These are phyloP conservation scores for Ogataea degrootiae DNA, from an alignment of 805 yeast genomes.

Conservation along the genomic window DNA sequence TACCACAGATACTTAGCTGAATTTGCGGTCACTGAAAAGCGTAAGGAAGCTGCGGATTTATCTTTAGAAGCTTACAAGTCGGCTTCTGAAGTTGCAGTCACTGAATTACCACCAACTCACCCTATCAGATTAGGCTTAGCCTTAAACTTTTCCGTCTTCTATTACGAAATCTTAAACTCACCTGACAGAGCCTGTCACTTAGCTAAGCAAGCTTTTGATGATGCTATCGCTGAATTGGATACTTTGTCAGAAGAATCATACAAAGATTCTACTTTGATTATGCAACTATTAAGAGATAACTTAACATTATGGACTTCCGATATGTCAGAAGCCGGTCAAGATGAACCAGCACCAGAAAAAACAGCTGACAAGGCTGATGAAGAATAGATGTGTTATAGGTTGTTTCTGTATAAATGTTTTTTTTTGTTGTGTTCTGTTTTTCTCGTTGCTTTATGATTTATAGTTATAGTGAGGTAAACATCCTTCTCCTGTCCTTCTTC, in stretches of 20 bases:
- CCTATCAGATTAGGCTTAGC: constrained; percentile 98
- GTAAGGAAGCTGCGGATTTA: constrained; percentile 87
- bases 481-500: constrained; percentile 6
- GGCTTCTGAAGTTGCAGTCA: constrained; percentile 95
- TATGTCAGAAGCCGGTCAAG: constrained; percentile 77
- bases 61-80: constrained; percentile 92
- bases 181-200: constrained; percentile 99
- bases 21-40: constrained; percentile 86
- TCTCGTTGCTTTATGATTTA: constrained; percentile 20
- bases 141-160: constrained; percentile 94
- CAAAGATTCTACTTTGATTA: constrained; percentile 96
- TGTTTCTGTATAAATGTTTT: constrained; percentile 20
- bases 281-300: constrained; percentile 98
- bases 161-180: constrained; percentile 95
- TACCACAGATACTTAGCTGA: constrained; percentile 99
- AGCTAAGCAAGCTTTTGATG: constrained; percentile 98
- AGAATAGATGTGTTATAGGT: constrained; percentile 19
- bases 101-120: constrained; percentile 97
- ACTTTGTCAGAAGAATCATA: constrained; percentile 96
- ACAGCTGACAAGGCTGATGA: constrained; percentile 27
- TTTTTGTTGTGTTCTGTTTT: constrained; percentile 10
- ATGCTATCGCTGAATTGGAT: constrained; percentile 98
- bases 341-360: constrained; percentile 41
- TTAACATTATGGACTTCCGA: constrained; percentile 97
- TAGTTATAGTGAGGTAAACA: constrained; percentile 15